Base-by-base conservation (phyloP, 352 stramenopile genomes). In the Phytophthora nicotianae region DNA sequence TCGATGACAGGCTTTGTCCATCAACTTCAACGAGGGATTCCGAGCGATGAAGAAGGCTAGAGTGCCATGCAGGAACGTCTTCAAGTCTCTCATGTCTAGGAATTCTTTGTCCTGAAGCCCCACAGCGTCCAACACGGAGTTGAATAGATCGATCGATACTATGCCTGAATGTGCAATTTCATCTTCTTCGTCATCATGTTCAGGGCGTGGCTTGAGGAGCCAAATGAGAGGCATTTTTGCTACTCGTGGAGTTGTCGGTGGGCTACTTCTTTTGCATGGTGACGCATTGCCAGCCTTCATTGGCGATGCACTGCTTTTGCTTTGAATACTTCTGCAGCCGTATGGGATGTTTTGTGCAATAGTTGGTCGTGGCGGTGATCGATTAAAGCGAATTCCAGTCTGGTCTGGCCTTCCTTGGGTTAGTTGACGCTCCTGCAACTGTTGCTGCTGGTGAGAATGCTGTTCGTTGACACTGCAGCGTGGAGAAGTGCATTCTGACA, bases 1-100 rank as follows among this genome's bases (percentile, higher is more conserved):
- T 9, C 75, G 72, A 57, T 90, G 81, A 37, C 79, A 74, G 1
- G 75, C 74, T 56, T 89, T 90, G 60, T 81, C 77, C 73, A 89
- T 68, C 55, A 89, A 83, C 24, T 67, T 74, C 13, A 90, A 72
- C 24, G 64, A 35, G 11, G 65, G 65, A 52, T 77, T 90, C 13
- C 68, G 70, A 21, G 78, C 75, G 55, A 90, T 75, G 14, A 72
- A 75, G 45, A 81, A 83, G n/a, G 77, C 75, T 3, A 89, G 56
- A 52, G 83, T 56, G 45, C 85, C 77, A 17, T 87, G 76, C 17
- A 83, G 29, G 19, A 86, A 81, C 17, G 75, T 68, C 33, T 62
- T 58, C 41, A 90, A 38, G 5, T 82, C 79, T 32, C 62, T 79
- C 19, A 62, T 50, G 11, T 88, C 70, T 32, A 82, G 51, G 43